Conservation (phyloP, 2,329 filamentous ascomycete genomes). For the Fusarium phyllophilum region DNA sequence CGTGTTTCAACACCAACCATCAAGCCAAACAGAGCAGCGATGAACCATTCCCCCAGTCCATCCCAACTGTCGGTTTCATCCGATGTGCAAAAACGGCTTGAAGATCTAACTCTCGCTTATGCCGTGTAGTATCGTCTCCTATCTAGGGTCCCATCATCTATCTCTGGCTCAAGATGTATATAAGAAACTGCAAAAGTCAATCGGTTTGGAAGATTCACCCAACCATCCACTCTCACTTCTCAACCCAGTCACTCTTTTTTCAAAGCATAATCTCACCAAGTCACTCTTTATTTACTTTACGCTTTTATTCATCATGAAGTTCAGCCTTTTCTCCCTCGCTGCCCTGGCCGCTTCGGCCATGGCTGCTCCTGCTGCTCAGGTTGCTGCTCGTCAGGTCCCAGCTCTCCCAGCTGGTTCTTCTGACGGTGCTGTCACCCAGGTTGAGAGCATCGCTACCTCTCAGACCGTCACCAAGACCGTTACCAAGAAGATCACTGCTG, state of each 20-base stretch:
- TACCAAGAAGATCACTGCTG: slow-evolving; percentile 20
- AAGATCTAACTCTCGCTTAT: slow-evolving; percentile 19
- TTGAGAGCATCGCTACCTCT: not conserved
- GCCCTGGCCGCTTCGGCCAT: slow-evolving; percentile 15
- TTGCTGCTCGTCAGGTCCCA: not conserved
- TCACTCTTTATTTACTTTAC: slow-evolving; percentile 20
- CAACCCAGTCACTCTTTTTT: slow-evolving; percentile 17
- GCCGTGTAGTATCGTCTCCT: not conserved
- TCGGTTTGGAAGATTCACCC: not conserved
- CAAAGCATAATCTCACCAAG: slow-evolving; percentile 16
- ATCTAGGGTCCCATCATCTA: not conserved
- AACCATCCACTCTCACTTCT: slow-evolving; percentile 4
- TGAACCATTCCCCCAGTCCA: not conserved
- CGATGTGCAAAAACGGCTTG: not conserved
- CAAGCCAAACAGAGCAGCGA: not conserved
- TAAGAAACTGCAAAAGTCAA: not conserved
- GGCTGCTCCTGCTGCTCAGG: slow-evolving; percentile 4
- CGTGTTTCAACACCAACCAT: not conserved
- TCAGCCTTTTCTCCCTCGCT: slow-evolving; percentile 19
- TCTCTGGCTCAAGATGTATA: not conserved
- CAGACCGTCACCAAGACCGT: slow-evolving; percentile 22
- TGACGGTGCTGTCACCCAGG: not conserved
- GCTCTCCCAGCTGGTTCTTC: not conserved
- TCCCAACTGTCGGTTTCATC: not conserved
- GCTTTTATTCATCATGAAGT: slow-evolving; percentile 19